Evolutionary conservation across 352 stramenopile species (phyloP), one percentile per base, ranked within the genome.

Genomic region (Phytophthora megakarya): DNA sequence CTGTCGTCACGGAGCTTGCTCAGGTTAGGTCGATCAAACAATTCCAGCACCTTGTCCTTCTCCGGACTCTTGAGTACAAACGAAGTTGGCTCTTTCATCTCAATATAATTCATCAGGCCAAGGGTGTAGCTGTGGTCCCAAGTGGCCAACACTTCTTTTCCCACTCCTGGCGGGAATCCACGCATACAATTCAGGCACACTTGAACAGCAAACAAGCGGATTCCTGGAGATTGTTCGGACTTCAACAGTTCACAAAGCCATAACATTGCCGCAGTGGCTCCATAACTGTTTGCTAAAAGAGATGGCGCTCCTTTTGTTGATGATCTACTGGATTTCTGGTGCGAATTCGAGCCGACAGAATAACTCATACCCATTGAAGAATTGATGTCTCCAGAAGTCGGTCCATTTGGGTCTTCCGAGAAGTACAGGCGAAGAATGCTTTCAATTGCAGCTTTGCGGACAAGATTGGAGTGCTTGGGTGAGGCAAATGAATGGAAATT

Each of bases 81-180:
- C 38, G 84, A 76, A 13, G 81, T 76, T 1, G 84, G 83, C 38
- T 92, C 78, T 35, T 82, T 86, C 81, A 90, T 90, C 58, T 95
- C 81, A 59, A 95, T 95, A 45, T 76, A 60, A 38, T 72, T 84
- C 81, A 88, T 89, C 23, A 89, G 60, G 25, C 71, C 76, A 11
- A 95, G 61, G 22, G 86, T 95, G 63, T 93, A 90, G 65, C 81
- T 88, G 65, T 95, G 84, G 40, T 95, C 86, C 73, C 77, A 91
- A 15, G 86, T 92, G 4, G 86, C 83, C 33, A 95, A 68, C 12
- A 95, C 84, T 50, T 92, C 75, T 25, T 85, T 84, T 11, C 79
- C 85, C 2, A 92, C 76, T 32, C 73, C 72, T 8, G 84, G 81
- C 5, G 86, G 86, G 47, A 93, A 93, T 1, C 86, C 84, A 30